Percentiles rank a stretch among this genome's conserved stretches.
phyloP scores from a whole-genome alignment of 116 monocot genomes.

The Trichopus zeylanicus region DNA sequence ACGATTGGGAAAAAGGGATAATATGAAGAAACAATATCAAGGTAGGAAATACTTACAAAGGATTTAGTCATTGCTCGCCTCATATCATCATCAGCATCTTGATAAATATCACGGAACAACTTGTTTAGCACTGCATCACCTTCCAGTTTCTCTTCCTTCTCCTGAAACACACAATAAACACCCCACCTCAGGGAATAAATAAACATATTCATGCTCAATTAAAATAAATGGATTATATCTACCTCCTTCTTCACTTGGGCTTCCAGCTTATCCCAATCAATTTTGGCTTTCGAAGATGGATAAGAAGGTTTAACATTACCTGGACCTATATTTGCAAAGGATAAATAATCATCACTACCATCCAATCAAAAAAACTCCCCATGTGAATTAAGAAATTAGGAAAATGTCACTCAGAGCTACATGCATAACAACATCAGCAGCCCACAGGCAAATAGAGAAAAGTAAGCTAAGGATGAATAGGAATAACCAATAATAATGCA shows the following conservation, averaged over 20 bases:
- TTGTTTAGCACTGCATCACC: no score
- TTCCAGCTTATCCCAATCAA: no score
- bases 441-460: neutral
- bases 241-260: constrained; percentile 16
- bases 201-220: neutral
- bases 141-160: no score
- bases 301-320: constrained; percentile 40
- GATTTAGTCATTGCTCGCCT: constrained; percentile 36
- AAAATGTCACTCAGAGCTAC: neutral
- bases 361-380: neutral
- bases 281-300: constrained; percentile 29
- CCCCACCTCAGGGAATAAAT: neutral
- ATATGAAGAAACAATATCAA: neutral
- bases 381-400: neutral
- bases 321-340: neutral
- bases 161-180: constrained; percentile 18
- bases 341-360: neutral
- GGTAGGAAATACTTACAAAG: constrained; percentile 19
- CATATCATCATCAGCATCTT: constrained; percentile 62
- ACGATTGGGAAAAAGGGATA: no score
- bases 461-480: neutral
- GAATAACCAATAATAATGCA: neutral
- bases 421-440: no score
- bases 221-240: neutral
- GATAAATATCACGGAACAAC: no score